These are phyloP conservation scores for Xylogone sp. DNA, from an alignment of 2,329 filamentous ascomycete species.

Conservation along the genomic window DNA sequence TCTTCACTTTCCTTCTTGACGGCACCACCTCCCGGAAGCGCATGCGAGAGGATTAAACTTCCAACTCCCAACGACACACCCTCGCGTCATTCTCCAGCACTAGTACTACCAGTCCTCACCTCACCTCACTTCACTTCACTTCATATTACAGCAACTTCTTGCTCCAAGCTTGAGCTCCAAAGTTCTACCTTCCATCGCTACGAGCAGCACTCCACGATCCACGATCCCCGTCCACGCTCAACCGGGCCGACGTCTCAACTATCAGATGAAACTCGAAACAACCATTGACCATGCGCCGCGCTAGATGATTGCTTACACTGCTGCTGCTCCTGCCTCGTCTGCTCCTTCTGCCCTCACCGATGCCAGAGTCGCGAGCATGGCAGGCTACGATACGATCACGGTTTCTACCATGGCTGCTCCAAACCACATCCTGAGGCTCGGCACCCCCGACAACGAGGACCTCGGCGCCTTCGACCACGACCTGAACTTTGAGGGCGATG, in stretches of 20 bases:
- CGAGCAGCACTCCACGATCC: too few relatives aligned
- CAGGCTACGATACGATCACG: slow-evolving; percentile 4
- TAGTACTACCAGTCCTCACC: too few relatives aligned
- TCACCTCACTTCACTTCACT: too few relatives aligned
- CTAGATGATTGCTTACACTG: background rate
- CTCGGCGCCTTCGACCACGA: slow-evolving; percentile 27
- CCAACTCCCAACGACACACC: too few relatives aligned
- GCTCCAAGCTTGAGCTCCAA: too few relatives aligned
- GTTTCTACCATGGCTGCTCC: slow-evolving; percentile 6
- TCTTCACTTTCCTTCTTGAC: background rate
- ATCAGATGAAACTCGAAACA: background rate
- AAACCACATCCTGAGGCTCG: slow-evolving; percentile 23
- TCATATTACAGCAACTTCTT: too few relatives aligned
- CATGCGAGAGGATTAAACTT: too few relatives aligned
- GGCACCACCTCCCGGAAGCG: too few relatives aligned
- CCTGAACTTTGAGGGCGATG: slow-evolving; percentile 22
- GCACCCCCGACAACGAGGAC: slow-evolving; percentile 8
- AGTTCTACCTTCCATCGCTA: too few relatives aligned
- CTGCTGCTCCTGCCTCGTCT: background rate
- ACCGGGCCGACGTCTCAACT: background rate
- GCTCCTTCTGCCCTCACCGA: background rate
- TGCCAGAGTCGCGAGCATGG: background rate
- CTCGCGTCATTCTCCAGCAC: too few relatives aligned
- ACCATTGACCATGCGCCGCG: background rate
- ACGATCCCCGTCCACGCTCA: too few relatives aligned